Evolutionary conservation across 768 basidiomycete species (phyloP).

Genomic region (Agrocybe pediades): DNA sequence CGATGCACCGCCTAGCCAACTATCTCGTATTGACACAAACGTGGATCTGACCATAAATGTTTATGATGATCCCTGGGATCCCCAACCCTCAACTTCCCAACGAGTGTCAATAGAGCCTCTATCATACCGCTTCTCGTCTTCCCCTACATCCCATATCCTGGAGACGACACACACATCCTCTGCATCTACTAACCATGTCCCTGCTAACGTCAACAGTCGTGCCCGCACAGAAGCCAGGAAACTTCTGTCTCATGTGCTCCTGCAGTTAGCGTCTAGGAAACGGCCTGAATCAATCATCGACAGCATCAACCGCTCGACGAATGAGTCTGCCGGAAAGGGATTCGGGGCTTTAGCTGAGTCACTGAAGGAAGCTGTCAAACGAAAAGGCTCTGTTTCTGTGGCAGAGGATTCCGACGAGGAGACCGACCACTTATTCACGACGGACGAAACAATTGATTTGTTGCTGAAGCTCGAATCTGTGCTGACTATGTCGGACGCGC

Average conservation of each 20-base stretch:
- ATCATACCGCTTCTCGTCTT: not conserved
- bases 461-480: constrained; percentile 65
- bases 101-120: not conserved
- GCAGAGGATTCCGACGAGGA: constrained; percentile 55
- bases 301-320: constrained; percentile 27
- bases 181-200: not conserved
- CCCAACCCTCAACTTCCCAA: constrained; percentile 2
- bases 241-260: constrained; percentile 64
- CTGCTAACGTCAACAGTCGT: constrained; percentile 33
- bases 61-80: constrained; percentile 20
- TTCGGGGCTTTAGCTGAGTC: constrained; percentile 45
- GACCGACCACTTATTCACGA: constrained; percentile 48
- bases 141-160: not conserved
- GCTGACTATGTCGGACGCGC: constrained; percentile 52
- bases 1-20: constrained; percentile 5
- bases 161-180: not conserved
- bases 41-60: constrained; percentile 23
- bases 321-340: constrained; percentile 29
- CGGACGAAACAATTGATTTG: constrained; percentile 66
- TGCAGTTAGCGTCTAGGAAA: constrained; percentile 58
- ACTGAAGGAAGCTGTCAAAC: constrained; percentile 45
- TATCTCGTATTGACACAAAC: constrained; percentile 20
- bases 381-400: constrained; percentile 12
- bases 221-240: constrained; percentile 68
- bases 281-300: constrained; percentile 57